Base-by-base conservation (phyloP, 2,329 filamentous ascomycete species). In the Colletotrichum falcatum region DNA sequence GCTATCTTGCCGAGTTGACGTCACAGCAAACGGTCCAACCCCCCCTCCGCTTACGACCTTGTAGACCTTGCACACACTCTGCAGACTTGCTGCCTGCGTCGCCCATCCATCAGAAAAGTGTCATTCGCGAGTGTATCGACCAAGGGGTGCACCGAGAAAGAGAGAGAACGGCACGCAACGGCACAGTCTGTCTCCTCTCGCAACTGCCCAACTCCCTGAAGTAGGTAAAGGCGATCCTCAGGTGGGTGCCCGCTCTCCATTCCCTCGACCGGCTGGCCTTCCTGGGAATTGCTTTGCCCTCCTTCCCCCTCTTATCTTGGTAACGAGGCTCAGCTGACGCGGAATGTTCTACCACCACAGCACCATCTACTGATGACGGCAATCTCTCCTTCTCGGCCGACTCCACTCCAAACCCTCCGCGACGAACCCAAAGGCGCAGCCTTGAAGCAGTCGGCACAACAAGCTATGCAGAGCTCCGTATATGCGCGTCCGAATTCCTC, bases 341-440 rank as follows among this genome's bases (percentile, higher is more conserved):
- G 20, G 35, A 71, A 46, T 48, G 7, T 26, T 42, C 23, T 46
- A 51, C 51, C 58, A 44, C 46, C 58, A 68, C 30, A 63, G 42
- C n/a, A 59, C 44, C 65, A 54, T 63, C 68, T 53, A 63, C 67
- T 60, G 33, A 68, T 68, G 68, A 68, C 68, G 65, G 65, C 68
- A 42, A 68, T 54, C 64, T 46, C 68, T 63, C 65, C 68, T 26
- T 28, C 59, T 71, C 68, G 59, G 54, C 49, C 61, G 69, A 71
- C 66, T 61, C 69, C 69, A 69, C 69, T 55, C 56, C 54, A 48
- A 51, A 48, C 66, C 58, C 69, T 65, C 37, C 33, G 30, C 48
- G 61, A 70, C 48, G 49, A 65, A 51, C 49, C 66, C 66, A 55
- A 71, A 44, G 30, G 49, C 61, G 48, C 61, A 44, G 53, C 60